Base-by-base conservation (phyloP, 805 yeast genomes). In the Myxozyma geophila region DNA sequence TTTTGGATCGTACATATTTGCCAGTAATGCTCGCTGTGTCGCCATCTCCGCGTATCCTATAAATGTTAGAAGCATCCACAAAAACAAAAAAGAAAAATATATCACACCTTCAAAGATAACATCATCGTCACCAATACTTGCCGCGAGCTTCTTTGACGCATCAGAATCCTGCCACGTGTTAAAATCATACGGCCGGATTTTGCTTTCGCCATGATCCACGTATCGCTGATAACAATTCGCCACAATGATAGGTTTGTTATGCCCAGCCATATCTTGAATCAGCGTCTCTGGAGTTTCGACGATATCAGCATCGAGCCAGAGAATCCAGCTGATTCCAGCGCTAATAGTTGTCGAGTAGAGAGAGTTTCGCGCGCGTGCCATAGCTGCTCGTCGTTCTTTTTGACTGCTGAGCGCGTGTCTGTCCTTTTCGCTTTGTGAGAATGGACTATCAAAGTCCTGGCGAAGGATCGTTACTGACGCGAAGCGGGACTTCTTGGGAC, bases 241-340 rank as follows among this genome's bases (percentile, higher is more conserved):
- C 1, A 95, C 88, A 37, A 95, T 76, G 13, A 95, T 89, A 2
- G 97, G 91, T 75, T 88, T 90, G 76, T 93, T 85, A 76, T 92
- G 97, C 9, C 81, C 73, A 15, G 93, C 86, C 83, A 95, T 77
- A 74, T 93, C 98, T 78, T 95, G 96, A 67, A 95, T 84, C 71
- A 95, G 78, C 17, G 89, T 85, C 12, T 83, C 77, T 17, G 97
- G 96, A 5, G 97, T 85, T 77, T 95, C 99, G 40, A 92, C 83
- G 50, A 95, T 87, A 77, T 95, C 99, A 2, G 96, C 87, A 76
- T 95, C 99, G 69, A 95, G 80, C 99, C 99, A 95, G 59, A 95
- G 79, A 19, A 93, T 88, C 99, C 99, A 95, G 23, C 96, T 85
- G 1, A 96, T 92, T 70, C 88, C 84, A 19, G 98, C 96, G 4